These are phyloP conservation scores for Fusarium sarcochroum DNA, from an alignment of 2,329 filamentous ascomycete species.

Conservation along the genomic window DNA sequence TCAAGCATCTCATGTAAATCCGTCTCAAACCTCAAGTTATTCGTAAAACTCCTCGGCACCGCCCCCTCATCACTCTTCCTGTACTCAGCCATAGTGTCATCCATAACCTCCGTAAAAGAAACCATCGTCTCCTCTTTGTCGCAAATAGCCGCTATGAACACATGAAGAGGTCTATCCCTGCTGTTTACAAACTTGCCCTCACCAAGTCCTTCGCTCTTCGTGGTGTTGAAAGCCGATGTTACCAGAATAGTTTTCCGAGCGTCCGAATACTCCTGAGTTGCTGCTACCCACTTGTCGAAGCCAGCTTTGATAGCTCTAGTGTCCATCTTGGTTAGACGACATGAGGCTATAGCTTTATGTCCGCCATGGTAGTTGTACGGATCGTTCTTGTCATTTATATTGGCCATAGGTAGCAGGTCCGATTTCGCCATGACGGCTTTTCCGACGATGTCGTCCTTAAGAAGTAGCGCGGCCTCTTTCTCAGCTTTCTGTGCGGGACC, in stretches of 20 bases:
- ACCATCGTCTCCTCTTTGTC: slow-evolving; percentile 21
- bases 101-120: slow-evolving; percentile 9
- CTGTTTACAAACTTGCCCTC: slow-evolving; percentile 36
- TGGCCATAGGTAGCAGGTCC: slow-evolving; percentile 33
- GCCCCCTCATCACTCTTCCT: slow-evolving; percentile 24
- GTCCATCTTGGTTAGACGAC: slow-evolving; percentile 36
- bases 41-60: slow-evolving; percentile 37
- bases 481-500: slow-evolving; percentile 48
- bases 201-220: slow-evolving; percentile 17
- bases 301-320: slow-evolving; percentile 31
- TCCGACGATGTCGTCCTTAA: slow-evolving; percentile 24
- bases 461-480: slow-evolving; percentile 32
- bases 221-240: slow-evolving; percentile 33
- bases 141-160: slow-evolving; percentile 29
- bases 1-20: slow-evolving; percentile 40
- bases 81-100: slow-evolving; percentile 21
- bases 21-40: slow-evolving; percentile 41
- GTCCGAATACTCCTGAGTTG: slow-evolving; percentile 39
- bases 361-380: slow-evolving; percentile 49
- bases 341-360: slow-evolving; percentile 48
- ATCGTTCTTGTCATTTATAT: slow-evolving; percentile 43
- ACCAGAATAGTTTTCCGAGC: slow-evolving; percentile 31
- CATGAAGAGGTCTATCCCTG: slow-evolving; percentile 36
- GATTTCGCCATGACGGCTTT: slow-evolving; percentile 47
- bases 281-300: slow-evolving; percentile 45